Conservation (phyloP, 129 eudicot species). For the Flaveria robusta region DNA sequence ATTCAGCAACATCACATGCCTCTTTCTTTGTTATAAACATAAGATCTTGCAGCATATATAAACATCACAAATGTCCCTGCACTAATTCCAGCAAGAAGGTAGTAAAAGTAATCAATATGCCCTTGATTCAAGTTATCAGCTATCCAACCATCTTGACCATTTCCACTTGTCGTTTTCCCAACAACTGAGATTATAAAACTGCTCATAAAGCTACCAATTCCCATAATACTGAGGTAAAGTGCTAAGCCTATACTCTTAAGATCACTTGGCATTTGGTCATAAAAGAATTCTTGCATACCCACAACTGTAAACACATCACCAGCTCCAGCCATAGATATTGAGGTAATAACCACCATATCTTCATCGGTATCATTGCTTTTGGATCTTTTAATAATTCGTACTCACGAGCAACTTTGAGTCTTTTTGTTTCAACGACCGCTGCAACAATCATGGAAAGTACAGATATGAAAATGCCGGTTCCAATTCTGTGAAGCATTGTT, state of each 20-base stretch:
- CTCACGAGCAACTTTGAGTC: conserved; percentile 52
- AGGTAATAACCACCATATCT: conserved; percentile 74
- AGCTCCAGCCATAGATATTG: conserved; percentile 58
- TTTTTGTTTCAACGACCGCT: conserved; percentile 54
- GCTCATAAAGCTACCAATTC: conserved; percentile 67
- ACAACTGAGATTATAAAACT: conserved; percentile 55
- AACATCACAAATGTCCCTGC: conserved; percentile 41
- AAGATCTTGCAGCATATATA: conserved; percentile 47
- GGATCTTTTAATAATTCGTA: conserved; percentile 48
- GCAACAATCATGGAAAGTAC: conserved; percentile 54
- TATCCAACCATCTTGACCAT: conserved; percentile 63
- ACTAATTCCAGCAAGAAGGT: conserved; percentile 61
- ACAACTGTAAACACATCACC: conserved; percentile 54
- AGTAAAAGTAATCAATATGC: conserved; percentile 75
- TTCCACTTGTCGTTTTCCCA: conserved; percentile 39
- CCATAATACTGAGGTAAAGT: conserved; percentile 52
- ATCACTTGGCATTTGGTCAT: conserved; percentile 67
- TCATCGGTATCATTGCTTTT: conserved; percentile 57
- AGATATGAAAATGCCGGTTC: conserved; percentile 56
- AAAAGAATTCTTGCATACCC: conserved; percentile 78
- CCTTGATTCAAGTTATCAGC: conserved; percentile 60
- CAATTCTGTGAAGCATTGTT: conserved; percentile 77
- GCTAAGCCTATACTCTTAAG: conserved; percentile 61
- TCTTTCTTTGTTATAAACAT: conserved; percentile 36
- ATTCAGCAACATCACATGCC: neutral